A percentile compares a stretch with the other conserved stretches of the same genome.
Evolutionary conservation across 1,284 basidiomycete species (phyloP).

Genomic region (Puccinia hordei): DNA sequence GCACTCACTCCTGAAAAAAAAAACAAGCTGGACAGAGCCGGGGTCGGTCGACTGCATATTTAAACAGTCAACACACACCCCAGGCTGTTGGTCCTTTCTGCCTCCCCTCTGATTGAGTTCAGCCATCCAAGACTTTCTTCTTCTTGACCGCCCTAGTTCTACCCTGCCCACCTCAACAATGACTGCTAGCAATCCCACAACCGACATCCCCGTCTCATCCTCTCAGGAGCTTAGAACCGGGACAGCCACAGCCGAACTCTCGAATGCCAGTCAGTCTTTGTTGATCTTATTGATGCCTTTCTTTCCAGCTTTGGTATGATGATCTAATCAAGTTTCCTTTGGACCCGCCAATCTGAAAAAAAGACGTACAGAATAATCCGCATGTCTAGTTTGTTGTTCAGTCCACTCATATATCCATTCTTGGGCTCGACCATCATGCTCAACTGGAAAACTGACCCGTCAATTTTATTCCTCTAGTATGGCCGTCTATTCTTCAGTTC

Average conservation of each 20-base stretch:
- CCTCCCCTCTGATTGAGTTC: neutral
- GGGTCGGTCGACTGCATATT: constrained; percentile 7
- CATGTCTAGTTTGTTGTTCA: constrained; percentile 39
- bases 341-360: constrained; percentile 8
- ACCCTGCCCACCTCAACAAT: neutral
- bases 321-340: neutral
- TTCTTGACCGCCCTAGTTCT: neutral
- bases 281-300: neutral
- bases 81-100: constrained; percentile 14
- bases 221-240: neutral
- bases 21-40: neutral
- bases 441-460: neutral
- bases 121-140: neutral
- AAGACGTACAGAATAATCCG: constrained; percentile 48
- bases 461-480: constrained; percentile 24
- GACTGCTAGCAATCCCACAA: neutral
- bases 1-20: constrained; percentile 28
- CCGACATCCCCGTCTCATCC: constrained; percentile 38
- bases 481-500: constrained; percentile 61
- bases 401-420: constrained; percentile 8
- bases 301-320: neutral
- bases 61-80: neutral
- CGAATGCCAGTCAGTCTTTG: constrained; percentile 48
- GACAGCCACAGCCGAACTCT: neutral
- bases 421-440: constrained; percentile 8